phyloP scores from a whole-genome alignment of 2,329 filamentous ascomycete genomes.

The Xylaria sp. region DNA sequence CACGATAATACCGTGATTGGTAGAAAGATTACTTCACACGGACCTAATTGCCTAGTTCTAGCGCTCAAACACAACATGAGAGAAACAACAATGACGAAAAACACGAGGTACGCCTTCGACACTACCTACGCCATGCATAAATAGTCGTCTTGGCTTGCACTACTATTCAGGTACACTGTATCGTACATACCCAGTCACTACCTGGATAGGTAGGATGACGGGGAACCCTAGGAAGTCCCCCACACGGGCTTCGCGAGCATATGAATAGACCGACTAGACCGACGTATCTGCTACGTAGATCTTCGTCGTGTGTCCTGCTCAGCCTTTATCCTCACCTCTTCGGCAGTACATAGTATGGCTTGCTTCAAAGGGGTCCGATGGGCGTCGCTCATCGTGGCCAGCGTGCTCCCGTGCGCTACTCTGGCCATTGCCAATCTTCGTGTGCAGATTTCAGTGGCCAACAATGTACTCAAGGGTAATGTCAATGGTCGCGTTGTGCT shows the following conservation, averaged over 20 bases:
- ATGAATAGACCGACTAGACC: slow-evolving; percentile 10
- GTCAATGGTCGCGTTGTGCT: slow-evolving; percentile 41
- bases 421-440: slow-evolving; percentile 20
- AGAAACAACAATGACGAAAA: neutral
- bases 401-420: slow-evolving; percentile 19
- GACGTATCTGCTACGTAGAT: neutral
- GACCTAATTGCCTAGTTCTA: neutral
- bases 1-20: neutral
- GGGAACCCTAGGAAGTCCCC: neutral
- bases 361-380: slow-evolving; percentile 25
- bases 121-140: neutral
- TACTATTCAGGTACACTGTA: neutral
- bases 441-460: slow-evolving; percentile 44
- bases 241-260: slow-evolving; percentile 11
- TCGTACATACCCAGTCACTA: slow-evolving; percentile 8
- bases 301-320: neutral
- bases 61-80: slow-evolving; percentile 2
- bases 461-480: slow-evolving; percentile 31
- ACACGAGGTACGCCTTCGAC: neutral
- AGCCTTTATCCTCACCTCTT: neutral
- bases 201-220: too few relatives aligned
- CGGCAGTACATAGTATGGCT: slow-evolving; percentile 31
- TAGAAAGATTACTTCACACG: neutral
- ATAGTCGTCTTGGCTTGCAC: neutral
- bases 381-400: slow-evolving; percentile 29